phyloP scores from a whole-genome alignment of 768 basidiomycete genomes.

The Termitomyces sp. region DNA sequence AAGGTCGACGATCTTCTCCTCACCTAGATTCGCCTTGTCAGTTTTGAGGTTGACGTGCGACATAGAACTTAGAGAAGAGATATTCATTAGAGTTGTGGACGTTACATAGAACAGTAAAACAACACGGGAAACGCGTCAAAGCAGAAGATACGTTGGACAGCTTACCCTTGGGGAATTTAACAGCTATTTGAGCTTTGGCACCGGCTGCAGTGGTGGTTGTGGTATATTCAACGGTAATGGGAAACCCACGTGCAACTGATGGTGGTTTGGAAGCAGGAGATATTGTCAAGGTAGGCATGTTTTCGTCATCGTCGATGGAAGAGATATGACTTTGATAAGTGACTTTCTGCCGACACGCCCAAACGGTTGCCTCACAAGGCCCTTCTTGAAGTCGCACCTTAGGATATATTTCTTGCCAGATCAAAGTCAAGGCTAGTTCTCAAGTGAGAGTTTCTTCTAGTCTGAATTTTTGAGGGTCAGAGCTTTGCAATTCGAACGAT shows the following conservation, averaged over 20 bases:
- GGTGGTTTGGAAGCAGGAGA: constrained; percentile 44
- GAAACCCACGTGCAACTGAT: constrained; percentile 46
- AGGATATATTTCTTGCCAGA: neutral
- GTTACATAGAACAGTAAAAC: neutral
- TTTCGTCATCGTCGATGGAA: too few species aligned
- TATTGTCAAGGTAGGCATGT: constrained; percentile 50
- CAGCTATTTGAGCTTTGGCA: constrained; percentile 61
- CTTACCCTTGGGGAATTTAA: constrained; percentile 34
- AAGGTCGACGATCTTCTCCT: constrained; percentile 51
- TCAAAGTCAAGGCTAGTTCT: neutral
- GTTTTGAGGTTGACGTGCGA: constrained; percentile 65
- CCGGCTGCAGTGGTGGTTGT: constrained; percentile 58
- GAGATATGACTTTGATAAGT: too few species aligned
- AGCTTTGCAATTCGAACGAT: too few species aligned
- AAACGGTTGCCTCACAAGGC: too few species aligned
- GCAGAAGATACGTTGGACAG: neutral
- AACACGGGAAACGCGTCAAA: neutral
- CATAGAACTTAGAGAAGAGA: constrained; percentile 60
- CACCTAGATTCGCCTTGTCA: constrained; percentile 55
- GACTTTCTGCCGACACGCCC: too few species aligned
- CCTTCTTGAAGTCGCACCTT: too few species aligned
- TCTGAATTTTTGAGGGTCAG: neutral
- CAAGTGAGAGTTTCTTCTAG: neutral
- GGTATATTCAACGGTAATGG: constrained; percentile 44
- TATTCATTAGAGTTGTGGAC: neutral